These are phyloP conservation scores for Acorus gramineus DNA, from an alignment of 106 monocot species.

Conservation along the genomic window DNA sequence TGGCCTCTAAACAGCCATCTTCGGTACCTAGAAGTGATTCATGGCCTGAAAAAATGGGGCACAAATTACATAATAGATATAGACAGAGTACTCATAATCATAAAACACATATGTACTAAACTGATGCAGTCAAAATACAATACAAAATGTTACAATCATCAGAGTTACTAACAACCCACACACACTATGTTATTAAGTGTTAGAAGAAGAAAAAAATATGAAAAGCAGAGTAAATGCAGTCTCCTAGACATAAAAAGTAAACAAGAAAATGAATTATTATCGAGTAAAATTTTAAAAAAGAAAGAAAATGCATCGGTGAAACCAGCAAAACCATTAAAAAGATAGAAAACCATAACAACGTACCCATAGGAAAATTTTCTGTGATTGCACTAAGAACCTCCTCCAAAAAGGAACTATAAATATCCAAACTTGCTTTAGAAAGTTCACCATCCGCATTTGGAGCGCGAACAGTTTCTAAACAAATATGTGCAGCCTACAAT, in stretches of 20 bases:
- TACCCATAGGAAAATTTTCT: slow-evolving; percentile 14
- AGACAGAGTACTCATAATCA: not conserved
- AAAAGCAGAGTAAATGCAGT: too few relatives aligned
- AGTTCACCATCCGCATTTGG: not conserved
- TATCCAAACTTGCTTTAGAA: slow-evolving; percentile 1
- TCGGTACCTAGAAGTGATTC: not conserved
- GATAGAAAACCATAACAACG: not conserved
- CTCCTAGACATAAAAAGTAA: too few relatives aligned
- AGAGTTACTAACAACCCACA: too few relatives aligned
- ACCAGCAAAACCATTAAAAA: slow-evolving; percentile 10
- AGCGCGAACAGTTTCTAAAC: slow-evolving; percentile 5
- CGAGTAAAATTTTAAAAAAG: too few relatives aligned
- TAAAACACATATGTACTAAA: too few relatives aligned
- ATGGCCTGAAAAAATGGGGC: not conserved
- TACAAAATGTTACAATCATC: too few relatives aligned
- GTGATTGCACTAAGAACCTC: not conserved
- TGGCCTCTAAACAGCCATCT: not conserved
- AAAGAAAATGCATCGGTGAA: not conserved
- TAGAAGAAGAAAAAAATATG: too few relatives aligned
- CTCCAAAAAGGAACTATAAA: slow-evolving; percentile 11
- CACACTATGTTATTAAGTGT: too few relatives aligned
- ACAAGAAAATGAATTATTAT: too few relatives aligned
- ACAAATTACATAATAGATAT: not conserved
- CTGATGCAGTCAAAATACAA: too few relatives aligned
- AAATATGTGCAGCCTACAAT: slow-evolving; percentile 16